Evolutionary conservation across 1,284 basidiomycete species (phyloP).

Genomic region (Melampsora americana): DNA sequence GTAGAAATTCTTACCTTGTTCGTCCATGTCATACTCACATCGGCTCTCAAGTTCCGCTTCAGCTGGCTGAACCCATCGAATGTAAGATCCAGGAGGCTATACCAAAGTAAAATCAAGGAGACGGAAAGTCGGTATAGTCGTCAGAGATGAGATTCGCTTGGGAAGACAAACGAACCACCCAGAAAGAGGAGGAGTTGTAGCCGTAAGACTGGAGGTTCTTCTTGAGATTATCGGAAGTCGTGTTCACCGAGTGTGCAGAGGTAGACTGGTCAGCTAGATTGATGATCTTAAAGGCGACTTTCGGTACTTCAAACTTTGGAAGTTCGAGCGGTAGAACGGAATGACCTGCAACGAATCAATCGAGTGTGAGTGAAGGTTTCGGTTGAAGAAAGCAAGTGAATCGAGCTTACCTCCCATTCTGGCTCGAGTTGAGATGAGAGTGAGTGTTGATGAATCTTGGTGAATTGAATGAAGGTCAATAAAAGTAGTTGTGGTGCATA

Average conservation of each 20-base stretch:
- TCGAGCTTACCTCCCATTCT: constrained; percentile 32
- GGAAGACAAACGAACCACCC: constrained; percentile 37
- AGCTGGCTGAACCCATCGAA: constrained; percentile 60
- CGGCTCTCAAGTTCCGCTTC: constrained; percentile 86
- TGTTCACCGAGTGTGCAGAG: not conserved
- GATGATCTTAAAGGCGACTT: constrained; percentile 41
- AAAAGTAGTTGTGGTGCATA: not conserved
- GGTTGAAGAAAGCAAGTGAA: not conserved
- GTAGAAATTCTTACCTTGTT: constrained; percentile 68
- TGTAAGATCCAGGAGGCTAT: constrained; percentile 44
- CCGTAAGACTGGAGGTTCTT: constrained; percentile 37
- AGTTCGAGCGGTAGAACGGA: constrained; percentile 37
- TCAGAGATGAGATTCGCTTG: constrained; percentile 9
- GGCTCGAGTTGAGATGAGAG: no score
- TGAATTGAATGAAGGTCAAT: not conserved
- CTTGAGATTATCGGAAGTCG: constrained; percentile 9
- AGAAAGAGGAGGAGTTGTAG: constrained; percentile 23
- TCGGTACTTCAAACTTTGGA: constrained; percentile 34
- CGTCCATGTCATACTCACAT: constrained; percentile 99
- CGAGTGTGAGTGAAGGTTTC: not conserved
- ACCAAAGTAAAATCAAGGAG: constrained; percentile 15
- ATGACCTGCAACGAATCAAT: constrained; percentile 18
- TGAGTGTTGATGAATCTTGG: not conserved
- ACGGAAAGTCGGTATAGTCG: constrained; percentile 33
- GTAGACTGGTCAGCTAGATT: constrained; percentile 3